Percentiles rank a stretch among this genome's conserved stretches.
Evolutionary conservation across 2,329 filamentous ascomycete genomes (phyloP).

Genomic region (Nannizziopsis barbatae): DNA sequence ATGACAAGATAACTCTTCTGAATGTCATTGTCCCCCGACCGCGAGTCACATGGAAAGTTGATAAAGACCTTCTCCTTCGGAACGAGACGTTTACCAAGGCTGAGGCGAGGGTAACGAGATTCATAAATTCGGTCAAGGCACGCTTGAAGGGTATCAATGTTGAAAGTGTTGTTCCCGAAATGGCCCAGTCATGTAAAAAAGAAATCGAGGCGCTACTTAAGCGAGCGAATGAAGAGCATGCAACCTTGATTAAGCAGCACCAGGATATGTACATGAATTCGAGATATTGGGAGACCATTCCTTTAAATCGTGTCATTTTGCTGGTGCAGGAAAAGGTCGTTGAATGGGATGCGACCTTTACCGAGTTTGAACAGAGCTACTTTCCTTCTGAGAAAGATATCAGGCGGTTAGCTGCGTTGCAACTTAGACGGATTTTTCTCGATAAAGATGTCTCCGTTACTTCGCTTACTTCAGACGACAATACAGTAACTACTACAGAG

Average conservation of each 20-base stretch:
- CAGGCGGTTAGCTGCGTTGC: constrained; percentile 76
- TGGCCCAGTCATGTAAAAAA: constrained; percentile 65
- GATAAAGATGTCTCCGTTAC: constrained; percentile 73
- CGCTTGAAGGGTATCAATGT: constrained; percentile 81
- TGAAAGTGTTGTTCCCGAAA: constrained; percentile 80
- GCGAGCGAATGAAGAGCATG: constrained; percentile 74
- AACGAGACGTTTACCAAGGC: constrained; percentile 79
- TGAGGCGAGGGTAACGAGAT: constrained; percentile 70
- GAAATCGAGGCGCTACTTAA: constrained; percentile 70
- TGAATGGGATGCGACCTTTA: constrained; percentile 85
- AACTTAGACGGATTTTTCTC: constrained; percentile 88
- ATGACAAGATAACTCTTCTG: constrained; percentile 81
- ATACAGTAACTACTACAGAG: constrained; percentile 41
- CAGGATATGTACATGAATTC: constrained; percentile 87
- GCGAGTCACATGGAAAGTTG: constrained; percentile 93
- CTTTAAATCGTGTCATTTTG: constrained; percentile 76
- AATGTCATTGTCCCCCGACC: constrained; percentile 88
- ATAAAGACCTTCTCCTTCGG: constrained; percentile 81
- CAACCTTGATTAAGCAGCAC: constrained; percentile 59
- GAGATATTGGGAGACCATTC: constrained; percentile 93
- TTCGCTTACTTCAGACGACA: constrained; percentile 59
- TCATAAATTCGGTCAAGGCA: constrained; percentile 75
- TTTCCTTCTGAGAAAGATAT: constrained; percentile 95
- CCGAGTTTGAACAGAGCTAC: constrained; percentile 84
- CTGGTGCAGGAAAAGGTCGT: constrained; percentile 87